These are phyloP conservation scores for Rhododendron griersonianum DNA, from an alignment of 148 eudicot species.

Conservation along the genomic window DNA sequence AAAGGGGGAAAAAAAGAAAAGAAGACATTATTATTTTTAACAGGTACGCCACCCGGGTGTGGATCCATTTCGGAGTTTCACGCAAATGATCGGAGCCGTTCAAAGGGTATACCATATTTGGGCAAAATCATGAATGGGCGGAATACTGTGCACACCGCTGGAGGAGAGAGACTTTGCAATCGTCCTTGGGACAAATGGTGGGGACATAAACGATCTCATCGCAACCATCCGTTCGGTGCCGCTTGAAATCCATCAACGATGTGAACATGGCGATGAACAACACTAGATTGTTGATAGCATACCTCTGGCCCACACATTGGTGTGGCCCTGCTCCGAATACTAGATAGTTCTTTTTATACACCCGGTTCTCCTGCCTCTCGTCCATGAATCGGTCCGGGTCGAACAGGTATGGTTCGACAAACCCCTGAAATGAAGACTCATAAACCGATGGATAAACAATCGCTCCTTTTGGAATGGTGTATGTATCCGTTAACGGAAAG, in stretches of 20 bases:
- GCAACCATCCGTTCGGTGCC: slow-evolving; percentile 67
- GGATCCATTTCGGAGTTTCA: no score
- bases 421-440: slow-evolving; percentile 92
- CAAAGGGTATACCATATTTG: background rate
- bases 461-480: slow-evolving; percentile 63
- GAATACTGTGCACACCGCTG: slow-evolving; percentile 24
- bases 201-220: slow-evolving; percentile 70
- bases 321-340: slow-evolving; percentile 86
- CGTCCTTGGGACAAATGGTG: slow-evolving; percentile 80
- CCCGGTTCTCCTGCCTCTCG: slow-evolving; percentile 61
- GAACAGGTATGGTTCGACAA: slow-evolving; percentile 54
- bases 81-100: no score
- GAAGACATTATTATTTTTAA: no score
- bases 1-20: no score
- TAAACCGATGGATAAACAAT: slow-evolving; percentile 78
- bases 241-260: slow-evolving; percentile 59
- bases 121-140: slow-evolving; percentile 12
- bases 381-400: slow-evolving; percentile 87
- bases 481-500: slow-evolving; percentile 42
- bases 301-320: slow-evolving; percentile 89
- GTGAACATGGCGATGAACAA: slow-evolving; percentile 70
- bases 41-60: background rate
- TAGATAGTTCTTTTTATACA: slow-evolving; percentile 57
- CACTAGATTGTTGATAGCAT: slow-evolving; percentile 63
- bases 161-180: slow-evolving; percentile 57